Base-by-base conservation (phyloP, 2,329 filamentous ascomycete species). In the Rugonectria rugulosa region DNA sequence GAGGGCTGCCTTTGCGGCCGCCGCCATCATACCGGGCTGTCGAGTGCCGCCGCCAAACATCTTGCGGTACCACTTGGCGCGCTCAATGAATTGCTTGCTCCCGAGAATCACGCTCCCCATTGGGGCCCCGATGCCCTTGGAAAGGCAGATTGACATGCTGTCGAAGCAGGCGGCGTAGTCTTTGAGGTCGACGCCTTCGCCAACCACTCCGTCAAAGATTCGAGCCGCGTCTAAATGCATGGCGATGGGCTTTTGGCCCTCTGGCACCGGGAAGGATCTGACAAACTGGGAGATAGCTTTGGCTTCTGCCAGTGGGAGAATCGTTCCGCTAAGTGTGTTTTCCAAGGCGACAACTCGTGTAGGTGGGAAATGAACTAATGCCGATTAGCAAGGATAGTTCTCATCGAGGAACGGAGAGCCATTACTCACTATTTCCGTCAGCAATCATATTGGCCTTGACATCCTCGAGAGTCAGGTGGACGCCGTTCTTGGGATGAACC, bases 291-390 rank as follows among this genome's bases (percentile, higher is more conserved):
- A 81, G 62, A 96, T 96, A 26, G 80, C 78, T 53, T 77, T 79
- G 4, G 85, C 81, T 69, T 95, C 91, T 1, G 76, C 73, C 1
- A 95, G 77, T 0, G 92, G 92, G 78, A 91, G 87, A 38, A 96
- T 80, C 52, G 86, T 85, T 5, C 92, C 92, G 32, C 83, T 84
- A 24, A 95, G 79, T 2, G 92, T 95, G 69, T 95, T 95, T 70
- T 96, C 92, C 40, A 96, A 77, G 49, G 83, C 85, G 59, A 96
- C 89, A 26, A 96, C 82, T 43, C 83, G 83, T 0, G 91, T 96
- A 0, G 91, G 91, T 64, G 88, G 91, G 23, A 81, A 80, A 70
- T 94, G 90, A n/a, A 93, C 83, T 66, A 91, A n/a, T n/a, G 81
- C 31, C 4, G 11, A 41, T 5, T 7, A 24, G 10, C n/a, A 37